These are phyloP conservation scores for Arthroderma uncinatum DNA, from an alignment of 2,329 filamentous ascomycete genomes.

Conservation along the genomic window DNA sequence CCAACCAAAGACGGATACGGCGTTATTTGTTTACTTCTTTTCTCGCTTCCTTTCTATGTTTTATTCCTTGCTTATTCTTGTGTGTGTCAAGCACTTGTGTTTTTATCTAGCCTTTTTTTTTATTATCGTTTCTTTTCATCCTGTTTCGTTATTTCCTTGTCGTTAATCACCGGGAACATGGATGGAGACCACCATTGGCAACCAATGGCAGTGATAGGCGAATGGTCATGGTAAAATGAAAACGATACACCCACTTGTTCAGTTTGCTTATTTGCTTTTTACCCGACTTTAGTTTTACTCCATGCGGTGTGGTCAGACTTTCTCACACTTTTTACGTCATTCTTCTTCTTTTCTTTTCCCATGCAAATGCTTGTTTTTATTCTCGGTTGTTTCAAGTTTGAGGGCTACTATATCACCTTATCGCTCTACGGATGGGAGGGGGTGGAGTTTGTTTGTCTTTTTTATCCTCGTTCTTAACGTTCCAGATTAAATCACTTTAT, in stretches of 20 bases:
- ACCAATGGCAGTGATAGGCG: neutral
- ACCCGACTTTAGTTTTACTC: neutral
- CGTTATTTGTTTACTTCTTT: neutral
- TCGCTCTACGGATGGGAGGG: neutral
- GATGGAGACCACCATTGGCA: neutral
- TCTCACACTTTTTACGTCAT: too few species aligned
- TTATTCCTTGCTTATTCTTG: neutral
- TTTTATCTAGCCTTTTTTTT: neutral
- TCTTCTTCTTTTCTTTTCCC: neutral
- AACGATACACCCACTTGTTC: neutral
- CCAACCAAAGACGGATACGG: constrained; percentile 6
- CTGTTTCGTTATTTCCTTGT: neutral
- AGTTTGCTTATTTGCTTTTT: neutral
- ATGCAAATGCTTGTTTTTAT: neutral
- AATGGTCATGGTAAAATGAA: neutral
- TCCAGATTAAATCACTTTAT: neutral
- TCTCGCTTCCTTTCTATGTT: neutral
- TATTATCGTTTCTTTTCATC: neutral
- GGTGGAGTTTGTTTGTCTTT: neutral
- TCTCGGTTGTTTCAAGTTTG: neutral
- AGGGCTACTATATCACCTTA: neutral
- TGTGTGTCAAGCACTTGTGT: neutral
- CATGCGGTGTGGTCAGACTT: too few species aligned
- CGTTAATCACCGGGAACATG: neutral
- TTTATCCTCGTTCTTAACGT: neutral